Conservation (phyloP, 176 grass and related monocot species). For the Phoenix roebelenii region DNA sequence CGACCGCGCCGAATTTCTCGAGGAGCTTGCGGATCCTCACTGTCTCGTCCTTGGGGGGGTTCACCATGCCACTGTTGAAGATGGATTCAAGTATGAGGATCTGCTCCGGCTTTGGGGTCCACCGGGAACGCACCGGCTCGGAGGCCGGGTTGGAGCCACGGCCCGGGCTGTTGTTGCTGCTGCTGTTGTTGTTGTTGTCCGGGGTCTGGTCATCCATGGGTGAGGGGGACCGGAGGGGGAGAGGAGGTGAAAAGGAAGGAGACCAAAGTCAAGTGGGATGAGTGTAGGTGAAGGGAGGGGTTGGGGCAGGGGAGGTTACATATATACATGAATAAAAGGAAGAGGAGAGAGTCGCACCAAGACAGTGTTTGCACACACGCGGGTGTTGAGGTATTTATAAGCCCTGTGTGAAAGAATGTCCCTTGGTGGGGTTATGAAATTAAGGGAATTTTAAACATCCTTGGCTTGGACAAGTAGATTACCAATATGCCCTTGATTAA, state of each 20-base stretch:
- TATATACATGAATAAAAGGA: not conserved
- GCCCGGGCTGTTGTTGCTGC: constrained; percentile 31
- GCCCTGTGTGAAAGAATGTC: constrained; percentile 6
- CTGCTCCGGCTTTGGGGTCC: constrained; percentile 92
- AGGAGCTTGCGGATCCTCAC: constrained; percentile 92
- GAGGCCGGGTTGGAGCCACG: constrained; percentile 31
- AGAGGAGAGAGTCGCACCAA: not conserved
- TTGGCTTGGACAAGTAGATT: too few species aligned
- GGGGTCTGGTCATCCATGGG: not conserved
- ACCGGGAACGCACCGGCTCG: constrained; percentile 70
- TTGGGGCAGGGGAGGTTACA: too few species aligned
- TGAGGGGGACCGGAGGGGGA: too few species aligned
- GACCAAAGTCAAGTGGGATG: not conserved
- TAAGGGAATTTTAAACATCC: too few species aligned
- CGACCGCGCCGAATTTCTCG: constrained; percentile 74
- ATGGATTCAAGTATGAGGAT: constrained; percentile 96
- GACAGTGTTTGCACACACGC: not conserved
- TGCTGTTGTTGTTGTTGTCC: constrained; percentile 1
- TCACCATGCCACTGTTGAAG: constrained; percentile 97
- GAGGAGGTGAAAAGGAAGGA: not conserved
- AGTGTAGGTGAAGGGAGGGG: not conserved
- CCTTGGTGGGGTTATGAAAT: not conserved
- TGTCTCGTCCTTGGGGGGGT: constrained; percentile 84
- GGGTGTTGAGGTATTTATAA: not conserved
- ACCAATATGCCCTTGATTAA: too few species aligned